These are phyloP conservation scores for Chytridiales sp. DNA, from an alignment of 371 early-diverging fungal genomes.

Conservation along the genomic window DNA sequence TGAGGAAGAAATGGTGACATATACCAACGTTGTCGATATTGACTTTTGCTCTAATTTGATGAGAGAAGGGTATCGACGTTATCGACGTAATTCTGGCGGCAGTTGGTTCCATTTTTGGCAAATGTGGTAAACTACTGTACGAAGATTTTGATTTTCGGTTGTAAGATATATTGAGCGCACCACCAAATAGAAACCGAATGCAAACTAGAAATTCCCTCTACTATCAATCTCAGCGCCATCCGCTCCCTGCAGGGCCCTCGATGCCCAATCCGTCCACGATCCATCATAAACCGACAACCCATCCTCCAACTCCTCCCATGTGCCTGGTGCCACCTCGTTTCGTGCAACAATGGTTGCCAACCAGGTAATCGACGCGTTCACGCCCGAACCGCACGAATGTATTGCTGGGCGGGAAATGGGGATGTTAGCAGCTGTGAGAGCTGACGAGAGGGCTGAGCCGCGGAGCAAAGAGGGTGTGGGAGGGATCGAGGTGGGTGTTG, in stretches of 20 bases:
- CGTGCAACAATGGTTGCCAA: constrained; percentile 21
- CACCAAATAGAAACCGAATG: no score
- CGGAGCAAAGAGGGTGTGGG: constrained; percentile 33
- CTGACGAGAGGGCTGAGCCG: constrained; percentile 17
- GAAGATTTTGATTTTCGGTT: no score
- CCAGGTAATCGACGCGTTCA: constrained; percentile 28
- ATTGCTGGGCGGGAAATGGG: constrained; percentile 31
- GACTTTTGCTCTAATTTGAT: no score
- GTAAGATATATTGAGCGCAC: no score
- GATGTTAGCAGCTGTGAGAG: constrained; percentile 27
- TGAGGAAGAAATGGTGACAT: no score
- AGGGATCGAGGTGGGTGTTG: constrained; percentile 21
- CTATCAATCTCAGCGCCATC: constrained; percentile 25
- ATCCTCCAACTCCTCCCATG: constrained; percentile 23
- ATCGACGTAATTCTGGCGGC: no score
- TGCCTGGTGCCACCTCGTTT: constrained; percentile 9
- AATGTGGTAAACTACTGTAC: no score
- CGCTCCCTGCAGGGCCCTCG: constrained; percentile 16
- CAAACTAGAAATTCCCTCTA: neutral
- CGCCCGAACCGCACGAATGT: constrained; percentile 42
- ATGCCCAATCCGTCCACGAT: constrained; percentile 48
- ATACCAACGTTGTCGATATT: no score
- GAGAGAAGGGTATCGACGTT: no score
- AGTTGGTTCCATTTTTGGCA: no score
- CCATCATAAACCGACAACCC: constrained; percentile 45